Base-by-base conservation (phyloP, 306 rosid species). In the Spatholobus suberectus region DNA sequence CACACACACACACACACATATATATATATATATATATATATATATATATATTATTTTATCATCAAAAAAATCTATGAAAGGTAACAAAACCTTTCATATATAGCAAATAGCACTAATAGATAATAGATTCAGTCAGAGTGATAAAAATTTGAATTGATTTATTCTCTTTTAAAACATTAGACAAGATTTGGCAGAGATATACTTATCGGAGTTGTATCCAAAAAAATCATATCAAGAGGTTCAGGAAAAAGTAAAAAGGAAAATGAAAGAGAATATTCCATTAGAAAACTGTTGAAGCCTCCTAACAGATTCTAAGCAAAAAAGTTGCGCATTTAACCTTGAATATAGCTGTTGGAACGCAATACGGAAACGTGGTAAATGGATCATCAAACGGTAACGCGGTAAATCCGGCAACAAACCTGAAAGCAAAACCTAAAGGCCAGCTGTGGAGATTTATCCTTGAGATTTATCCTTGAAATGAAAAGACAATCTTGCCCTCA, bases 401-500 rank as follows among this genome's bases (percentile, higher is more conserved):
- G 43, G 20, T 34, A 63, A 63, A 15, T 63, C 3, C n/a, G 44
- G 70, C 29, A 21, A 4, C 7, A 59, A 59, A 13, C 10, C 15
- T 59, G 17, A 12, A 41, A 11, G 1, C 35, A 26, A 59, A 13
- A 27, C 18, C 5, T 26, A 2, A 17, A 8, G 12, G 20, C 41
- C 69, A 62, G 3, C 5, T 7, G 23, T 51, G 2, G 8, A 51
- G 23, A n/a, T 51, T 55, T 51, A 51, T 26, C 81, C 70, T 66
- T 18, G 4, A 1, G 0, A 0, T 0, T n/a, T n/a, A 51, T 26
- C 81, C 70, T 66, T 18, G 4, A 1, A 0, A 0, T 0, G n/a
- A 59, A 82, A 86, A 70, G 89, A 87, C 89, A 3, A 46, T 37
- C 14, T 17, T 86, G 26, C 77, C 91, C 93, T 86, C 78, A 5